Percentiles rank a stretch among this genome's conserved stretches.
Evolutionary conservation across 2,329 filamentous ascomycete species (phyloP).

Genomic region (Fusarium sp.): DNA sequence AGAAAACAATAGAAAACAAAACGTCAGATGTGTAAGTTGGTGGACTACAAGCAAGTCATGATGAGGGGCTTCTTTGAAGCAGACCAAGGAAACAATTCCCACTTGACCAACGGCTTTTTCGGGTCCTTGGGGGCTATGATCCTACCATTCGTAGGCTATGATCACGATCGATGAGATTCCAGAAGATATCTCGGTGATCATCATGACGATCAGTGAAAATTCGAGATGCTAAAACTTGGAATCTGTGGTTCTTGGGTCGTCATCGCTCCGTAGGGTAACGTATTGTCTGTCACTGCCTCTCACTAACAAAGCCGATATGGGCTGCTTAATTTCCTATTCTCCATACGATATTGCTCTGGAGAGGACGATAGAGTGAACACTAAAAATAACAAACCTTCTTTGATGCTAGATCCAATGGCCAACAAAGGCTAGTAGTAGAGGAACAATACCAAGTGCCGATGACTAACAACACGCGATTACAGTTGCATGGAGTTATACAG

Average conservation of each 20-base stretch:
- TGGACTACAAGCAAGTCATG: not conserved
- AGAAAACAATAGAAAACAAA: not conserved
- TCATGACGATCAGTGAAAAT: slow-evolving; percentile 4
- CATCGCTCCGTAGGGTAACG: not conserved
- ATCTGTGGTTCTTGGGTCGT: not conserved
- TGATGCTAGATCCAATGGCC: not conserved
- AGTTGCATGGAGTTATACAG: not conserved
- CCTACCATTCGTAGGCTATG: not conserved
- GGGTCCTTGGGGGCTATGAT: not conserved
- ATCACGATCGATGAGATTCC: slow-evolving; percentile 22
- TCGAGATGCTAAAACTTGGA: not conserved
- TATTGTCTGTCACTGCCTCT: not conserved
- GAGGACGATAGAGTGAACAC: not conserved
- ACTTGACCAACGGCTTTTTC: not conserved
- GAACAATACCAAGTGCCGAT: not conserved
- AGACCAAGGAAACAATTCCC: not conserved
- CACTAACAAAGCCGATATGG: not conserved
- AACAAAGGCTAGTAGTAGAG: not conserved
- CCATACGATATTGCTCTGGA: not conserved
- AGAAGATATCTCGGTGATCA: not conserved
- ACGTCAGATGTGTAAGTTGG: not conserved
- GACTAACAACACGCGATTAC: slow-evolving; percentile 1
- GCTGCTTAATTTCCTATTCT: slow-evolving; percentile 4
- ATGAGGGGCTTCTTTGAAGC: not conserved
- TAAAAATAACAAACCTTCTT: slow-evolving; percentile 22